Evolutionary conservation across 2,329 filamentous ascomycete species (phyloP).

Genomic region (Aspergillus candidus): DNA sequence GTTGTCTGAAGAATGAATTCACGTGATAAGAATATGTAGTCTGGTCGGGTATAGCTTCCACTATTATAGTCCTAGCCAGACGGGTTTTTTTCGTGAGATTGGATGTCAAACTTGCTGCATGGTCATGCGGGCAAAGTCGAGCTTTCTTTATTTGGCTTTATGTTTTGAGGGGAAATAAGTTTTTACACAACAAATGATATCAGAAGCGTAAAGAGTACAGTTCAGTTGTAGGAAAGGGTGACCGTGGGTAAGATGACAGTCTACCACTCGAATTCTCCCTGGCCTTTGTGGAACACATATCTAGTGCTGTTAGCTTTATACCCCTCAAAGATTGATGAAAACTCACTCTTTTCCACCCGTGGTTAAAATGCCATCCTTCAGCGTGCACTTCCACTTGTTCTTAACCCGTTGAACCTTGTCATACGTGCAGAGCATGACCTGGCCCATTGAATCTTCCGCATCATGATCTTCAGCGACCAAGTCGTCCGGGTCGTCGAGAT

Average conservation of each 20-base stretch:
- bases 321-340: not conserved
- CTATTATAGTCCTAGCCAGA: no score
- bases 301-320: conserved; percentile 35
- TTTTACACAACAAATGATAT: no score
- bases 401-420: conserved; percentile 99
- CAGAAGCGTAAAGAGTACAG: no score
- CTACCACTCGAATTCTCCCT: conserved; percentile 97
- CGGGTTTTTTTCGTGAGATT: no score
- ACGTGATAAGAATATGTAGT: no score
- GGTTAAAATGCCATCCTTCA: conserved; percentile 93
- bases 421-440: conserved; percentile 98
- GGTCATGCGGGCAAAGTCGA: no score
- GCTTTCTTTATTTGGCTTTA: no score
- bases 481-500: conserved; percentile 92
- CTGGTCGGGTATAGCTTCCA: no score
- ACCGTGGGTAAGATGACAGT: not conserved
- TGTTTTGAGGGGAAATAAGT: no score
- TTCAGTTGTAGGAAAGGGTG: no score
- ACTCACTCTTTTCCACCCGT: conserved; percentile 83
- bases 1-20: not conserved
- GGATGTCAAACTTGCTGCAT: no score
- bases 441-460: conserved; percentile 73
- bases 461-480: conserved; percentile 77
- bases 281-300: conserved; percentile 96
- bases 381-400: conserved; percentile 99